Evolutionary conservation across 2,329 filamentous ascomycete species (phyloP), one percentile per base, ranked within the genome.

Genomic region (Penicillium sp.): DNA sequence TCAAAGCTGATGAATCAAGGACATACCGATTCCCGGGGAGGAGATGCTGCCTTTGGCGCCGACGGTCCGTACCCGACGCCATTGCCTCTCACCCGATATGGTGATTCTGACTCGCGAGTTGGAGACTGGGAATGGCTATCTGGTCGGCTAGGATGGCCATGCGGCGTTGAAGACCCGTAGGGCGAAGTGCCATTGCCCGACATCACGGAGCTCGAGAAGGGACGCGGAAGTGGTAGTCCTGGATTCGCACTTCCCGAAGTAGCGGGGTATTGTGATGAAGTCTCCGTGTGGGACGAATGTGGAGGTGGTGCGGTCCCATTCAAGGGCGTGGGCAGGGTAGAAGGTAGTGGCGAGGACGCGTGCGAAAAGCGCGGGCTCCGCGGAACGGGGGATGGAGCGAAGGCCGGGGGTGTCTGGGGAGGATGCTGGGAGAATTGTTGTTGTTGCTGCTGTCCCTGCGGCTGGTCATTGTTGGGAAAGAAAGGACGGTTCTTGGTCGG

Each of bases 381-480:
- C 56, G 75, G 67, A 60, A 79, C 66, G 59, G 72, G 67, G 44
- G 76, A 65, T 40, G 76, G 72, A 51, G 72, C 70, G 60, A 77
- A 79, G 49, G 74, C 76, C 57, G 78, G 80, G 61, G 78, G 79
- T 28, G 76, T 82, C 66, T 80, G 79, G 33, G 78, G 77, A 58
- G 77, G 76, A 58, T 73, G 75, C 40, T 74, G 75, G 45, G 77
- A 76, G 56, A 80, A 80, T 60, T 77, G 63, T 38, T 65, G 62
- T 24, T 40, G 63, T n/a, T 58, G 57, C 28, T 28, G 58, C 30
- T 55, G 58, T 42, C 51, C 51, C 10, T 63, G 61, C 10, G 65
- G 64, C 47, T 68, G 76, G 35, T 80, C 78, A 72, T 77, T 79
- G 70, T 70, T 79, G 44, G 79, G 69, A 63, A 79, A 81, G 67